These are phyloP conservation scores for Solanum stenotomum DNA, from an alignment of 257 asterid species.

Conservation along the genomic window DNA sequence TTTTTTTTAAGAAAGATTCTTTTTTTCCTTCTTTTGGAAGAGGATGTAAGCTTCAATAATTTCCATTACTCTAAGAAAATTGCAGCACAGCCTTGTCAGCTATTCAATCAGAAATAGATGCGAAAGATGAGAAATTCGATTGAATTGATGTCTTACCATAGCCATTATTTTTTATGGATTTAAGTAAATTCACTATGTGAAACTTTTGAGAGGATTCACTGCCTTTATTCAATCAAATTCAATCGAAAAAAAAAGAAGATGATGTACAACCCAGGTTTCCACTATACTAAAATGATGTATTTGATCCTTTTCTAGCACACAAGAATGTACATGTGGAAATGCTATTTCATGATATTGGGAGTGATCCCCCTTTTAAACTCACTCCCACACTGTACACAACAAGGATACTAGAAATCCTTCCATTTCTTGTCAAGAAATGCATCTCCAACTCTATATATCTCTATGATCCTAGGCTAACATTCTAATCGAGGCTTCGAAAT, in stretches of 20 bases:
- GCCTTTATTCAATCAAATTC: not conserved
- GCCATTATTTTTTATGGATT: not conserved
- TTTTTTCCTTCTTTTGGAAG: not conserved
- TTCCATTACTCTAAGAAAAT: not conserved
- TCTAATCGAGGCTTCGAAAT: not conserved
- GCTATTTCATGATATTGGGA: not conserved
- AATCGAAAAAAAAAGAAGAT: not conserved
- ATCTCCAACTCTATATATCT: slow-evolving; percentile 6
- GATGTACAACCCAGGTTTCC: not conserved
- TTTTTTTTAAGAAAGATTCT: not conserved
- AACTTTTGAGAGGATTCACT: not conserved
- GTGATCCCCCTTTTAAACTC: not conserved
- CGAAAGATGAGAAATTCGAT: not conserved
- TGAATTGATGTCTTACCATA: not conserved
- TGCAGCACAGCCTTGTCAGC: not conserved
- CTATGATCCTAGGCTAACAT: not conserved
- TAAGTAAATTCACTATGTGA: not conserved
- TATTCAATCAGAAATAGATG: not conserved
- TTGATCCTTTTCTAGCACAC: not conserved
- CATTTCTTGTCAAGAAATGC: not conserved
- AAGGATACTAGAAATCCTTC: not conserved
- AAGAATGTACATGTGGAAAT: not conserved
- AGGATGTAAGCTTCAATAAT: not conserved
- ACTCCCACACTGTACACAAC: not conserved
- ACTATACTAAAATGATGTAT: not conserved